These are phyloP conservation scores for Epipyxis sp. DNA, from an alignment of 108 stramenopile species.

Conservation along the genomic window DNA sequence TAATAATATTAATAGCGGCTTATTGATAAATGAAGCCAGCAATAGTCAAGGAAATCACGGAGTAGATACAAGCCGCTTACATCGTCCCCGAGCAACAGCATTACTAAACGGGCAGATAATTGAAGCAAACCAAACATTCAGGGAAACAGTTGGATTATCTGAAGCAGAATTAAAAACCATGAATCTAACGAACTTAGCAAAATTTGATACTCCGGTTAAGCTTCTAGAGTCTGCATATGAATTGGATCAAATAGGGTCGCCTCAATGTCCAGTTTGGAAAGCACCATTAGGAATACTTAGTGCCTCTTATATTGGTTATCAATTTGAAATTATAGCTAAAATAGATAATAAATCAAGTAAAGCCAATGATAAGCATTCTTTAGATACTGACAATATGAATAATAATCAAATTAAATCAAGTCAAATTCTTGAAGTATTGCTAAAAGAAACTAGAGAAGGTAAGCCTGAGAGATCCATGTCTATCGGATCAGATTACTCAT, in stretches of 20 bases:
- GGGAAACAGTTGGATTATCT: not conserved
- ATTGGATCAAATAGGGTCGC: not conserved
- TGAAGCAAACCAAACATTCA: not conserved
- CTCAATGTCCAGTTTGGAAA: not conserved
- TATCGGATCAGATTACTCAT: no score
- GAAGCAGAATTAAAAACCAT: not conserved
- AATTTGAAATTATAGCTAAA: not conserved
- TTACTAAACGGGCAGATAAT: not conserved
- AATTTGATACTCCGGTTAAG: not conserved
- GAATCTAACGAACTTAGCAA: not conserved
- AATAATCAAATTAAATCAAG: not conserved
- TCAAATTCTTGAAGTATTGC: not conserved
- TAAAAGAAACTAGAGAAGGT: no score
- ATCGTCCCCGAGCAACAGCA: not conserved
- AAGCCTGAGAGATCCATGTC: no score
- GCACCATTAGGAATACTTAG: no score
- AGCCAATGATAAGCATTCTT: not conserved
- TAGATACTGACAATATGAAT: not conserved
- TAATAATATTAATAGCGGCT: no score
- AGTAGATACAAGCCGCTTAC: not conserved
- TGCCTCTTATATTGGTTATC: no score
- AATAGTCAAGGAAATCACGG: no score
- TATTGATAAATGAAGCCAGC: no score
- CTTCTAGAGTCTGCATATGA: conserved; percentile 4
- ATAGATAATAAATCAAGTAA: not conserved